phyloP scores from a whole-genome alignment of 2,329 filamentous ascomycete genomes.

The Apiospora malaysiana region DNA sequence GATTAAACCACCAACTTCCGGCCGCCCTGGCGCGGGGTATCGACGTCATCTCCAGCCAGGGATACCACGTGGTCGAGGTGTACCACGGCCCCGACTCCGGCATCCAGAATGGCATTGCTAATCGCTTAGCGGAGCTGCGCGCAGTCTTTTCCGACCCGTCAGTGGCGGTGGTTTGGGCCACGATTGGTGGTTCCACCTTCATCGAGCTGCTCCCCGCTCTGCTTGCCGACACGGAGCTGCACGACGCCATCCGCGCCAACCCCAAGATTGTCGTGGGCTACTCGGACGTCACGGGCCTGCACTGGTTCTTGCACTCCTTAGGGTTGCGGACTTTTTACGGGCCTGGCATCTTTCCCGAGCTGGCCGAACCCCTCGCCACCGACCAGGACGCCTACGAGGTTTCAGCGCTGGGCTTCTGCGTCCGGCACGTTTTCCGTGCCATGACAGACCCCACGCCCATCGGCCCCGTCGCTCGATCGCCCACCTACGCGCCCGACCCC shows the following conservation, averaged over 20 bases:
- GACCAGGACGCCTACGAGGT: constrained; percentile 34
- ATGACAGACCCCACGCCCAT: constrained; percentile 36
- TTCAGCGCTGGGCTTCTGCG: constrained; percentile 39
- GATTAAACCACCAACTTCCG: constrained; percentile 41
- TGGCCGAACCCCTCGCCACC: constrained; percentile 38
- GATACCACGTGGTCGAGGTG: constrained; percentile 43
- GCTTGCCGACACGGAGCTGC: constrained; percentile 43
- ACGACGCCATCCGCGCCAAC: constrained; percentile 39
- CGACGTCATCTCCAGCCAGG: constrained; percentile 36
- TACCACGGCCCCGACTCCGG: constrained; percentile 36
- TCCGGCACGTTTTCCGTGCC: constrained; percentile 41
- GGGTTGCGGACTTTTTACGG: constrained; percentile 53
- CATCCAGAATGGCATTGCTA: constrained; percentile 42
- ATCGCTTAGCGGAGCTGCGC: constrained; percentile 46
- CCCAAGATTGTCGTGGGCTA: constrained; percentile 51
- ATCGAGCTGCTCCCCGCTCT: constrained; percentile 48
- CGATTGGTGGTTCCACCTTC: constrained; percentile 45
- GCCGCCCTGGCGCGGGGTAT: constrained; percentile 39
- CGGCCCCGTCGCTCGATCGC: constrained; percentile 41
- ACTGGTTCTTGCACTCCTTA: constrained; percentile 47
- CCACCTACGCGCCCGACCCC: constrained; percentile 36
- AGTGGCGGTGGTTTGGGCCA: constrained; percentile 46
- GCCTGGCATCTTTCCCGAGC: constrained; percentile 46
- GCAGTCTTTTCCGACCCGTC: constrained; percentile 44
- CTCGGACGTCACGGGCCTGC: constrained; percentile 49